A percentile compares a stretch with the other conserved stretches of the same genome.
These are phyloP conservation scores for Phallus indusiatus DNA, from an alignment of 768 basidiomycete species.

Conservation along the genomic window DNA sequence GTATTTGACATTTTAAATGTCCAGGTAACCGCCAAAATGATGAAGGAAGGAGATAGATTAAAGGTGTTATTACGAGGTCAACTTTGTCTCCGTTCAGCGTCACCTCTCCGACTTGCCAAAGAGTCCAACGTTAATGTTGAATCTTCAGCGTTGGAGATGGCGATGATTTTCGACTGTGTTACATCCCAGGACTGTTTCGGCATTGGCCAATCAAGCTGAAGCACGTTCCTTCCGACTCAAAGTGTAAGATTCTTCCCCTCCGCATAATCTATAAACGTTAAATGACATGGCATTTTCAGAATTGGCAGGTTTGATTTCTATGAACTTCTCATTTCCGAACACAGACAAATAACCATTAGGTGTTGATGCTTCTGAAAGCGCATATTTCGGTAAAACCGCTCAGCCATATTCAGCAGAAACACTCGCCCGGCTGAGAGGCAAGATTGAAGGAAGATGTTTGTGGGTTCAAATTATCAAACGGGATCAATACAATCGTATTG, in stretches of 20 bases:
- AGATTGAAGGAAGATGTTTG: slow-evolving; percentile 48
- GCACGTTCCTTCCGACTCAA: too few relatives aligned
- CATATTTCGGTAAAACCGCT: slow-evolving; percentile 74
- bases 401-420: slow-evolving; percentile 71
- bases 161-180: slow-evolving; percentile 83
- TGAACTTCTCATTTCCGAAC: background rate
- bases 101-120: background rate
- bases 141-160: slow-evolving; percentile 64
- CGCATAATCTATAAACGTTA: background rate
- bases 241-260: slow-evolving; percentile 33
- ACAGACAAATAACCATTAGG: slow-evolving; percentile 18
- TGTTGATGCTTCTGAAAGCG: slow-evolving; percentile 89
- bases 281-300: slow-evolving; percentile 29
- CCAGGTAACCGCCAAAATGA: too few relatives aligned
- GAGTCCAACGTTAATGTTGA: background rate
- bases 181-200: too few relatives aligned
- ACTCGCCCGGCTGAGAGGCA: slow-evolving; percentile 55
- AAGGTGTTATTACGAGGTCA: too few relatives aligned
- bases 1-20: too few relatives aligned
- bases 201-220: too few relatives aligned
- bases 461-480: slow-evolving; percentile 66
- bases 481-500: too few relatives aligned
- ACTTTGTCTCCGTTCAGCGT: background rate
- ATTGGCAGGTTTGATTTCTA: slow-evolving; percentile 42
- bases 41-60: too few relatives aligned